Base-by-base conservation (phyloP, 2,329 filamentous ascomycete species). In the Claviceps sp. region DNA sequence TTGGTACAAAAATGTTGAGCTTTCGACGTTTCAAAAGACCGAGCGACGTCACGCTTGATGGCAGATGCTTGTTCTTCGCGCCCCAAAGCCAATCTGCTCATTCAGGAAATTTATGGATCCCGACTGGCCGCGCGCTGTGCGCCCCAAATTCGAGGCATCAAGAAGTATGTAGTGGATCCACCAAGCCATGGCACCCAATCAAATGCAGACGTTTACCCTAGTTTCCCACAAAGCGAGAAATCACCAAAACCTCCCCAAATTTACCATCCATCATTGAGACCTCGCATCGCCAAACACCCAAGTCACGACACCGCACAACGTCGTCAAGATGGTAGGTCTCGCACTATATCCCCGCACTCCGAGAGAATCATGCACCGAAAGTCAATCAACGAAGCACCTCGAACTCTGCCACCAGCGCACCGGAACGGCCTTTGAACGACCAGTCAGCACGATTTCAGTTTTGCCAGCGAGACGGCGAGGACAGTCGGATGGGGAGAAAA, bases 261-360 rank as follows among this genome's bases (percentile, higher is more conserved):
- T 65, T 62, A 37, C 61, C 54, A 34, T 59, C 59, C 55, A 57
- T 58, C 59, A 60, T 60, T 55, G 63, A 62, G 66, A 66, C 64
- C 67, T 66, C 60, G 62, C 67, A 70, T 71, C 66, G 67, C 65
- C 67, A 68, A 66, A 67, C 63, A 65, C 64, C 65, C 62, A 65
- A 64, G 59, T 58, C 62, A 70, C 68, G 67, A 66, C 67, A 68
- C 63, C 66, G 59, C 65, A 67, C 63, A 69, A 62, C 64, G 68
- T 70, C 70, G 72, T 68, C 71, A 74, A 73, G 67, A 74, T 74
- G 72, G 72, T 70, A 69, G 55, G 68, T 69, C 59, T 43, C 57
- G 54, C 50, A 58, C 53, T 57, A 52, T 47, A 54, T 53, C 48
- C 40, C 50, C 51, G 30, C 53, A 47, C 37, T 51, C 55, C 24